Conservation (phyloP, 75 land plant species). For the Pinus albicaulis region DNA sequence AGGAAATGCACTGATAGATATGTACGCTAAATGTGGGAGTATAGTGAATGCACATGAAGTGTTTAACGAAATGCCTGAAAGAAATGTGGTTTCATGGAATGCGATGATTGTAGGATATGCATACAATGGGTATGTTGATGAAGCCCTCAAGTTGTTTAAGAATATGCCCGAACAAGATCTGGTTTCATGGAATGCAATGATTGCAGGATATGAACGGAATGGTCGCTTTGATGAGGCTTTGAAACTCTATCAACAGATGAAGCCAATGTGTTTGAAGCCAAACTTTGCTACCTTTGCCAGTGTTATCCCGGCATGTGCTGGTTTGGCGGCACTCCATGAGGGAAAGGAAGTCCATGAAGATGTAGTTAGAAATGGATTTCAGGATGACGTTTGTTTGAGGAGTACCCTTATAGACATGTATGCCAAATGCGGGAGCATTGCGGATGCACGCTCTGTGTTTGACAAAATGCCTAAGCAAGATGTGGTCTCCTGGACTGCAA, state of each 20-base stretch:
- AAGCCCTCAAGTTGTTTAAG: constrained; percentile 11
- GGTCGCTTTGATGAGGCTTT: constrained; percentile 25
- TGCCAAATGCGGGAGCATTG: no score
- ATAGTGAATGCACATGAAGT: background rate
- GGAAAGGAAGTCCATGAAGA: no score
- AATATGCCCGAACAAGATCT: constrained; percentile 9
- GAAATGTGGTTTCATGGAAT: constrained; percentile 28
- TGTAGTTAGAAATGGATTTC: no score
- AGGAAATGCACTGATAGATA: background rate
- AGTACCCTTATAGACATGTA: no score
- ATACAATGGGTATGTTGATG: background rate
- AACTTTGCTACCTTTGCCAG: no score
- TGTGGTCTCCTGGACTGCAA: no score
- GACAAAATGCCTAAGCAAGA: no score
- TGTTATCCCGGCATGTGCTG: no score
- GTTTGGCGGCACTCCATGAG: no score
- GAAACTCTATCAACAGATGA: constrained; percentile 30
- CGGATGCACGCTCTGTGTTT: no score
- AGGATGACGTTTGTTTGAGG: no score
- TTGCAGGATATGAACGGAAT: constrained; percentile 31
- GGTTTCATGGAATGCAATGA: constrained; percentile 51
- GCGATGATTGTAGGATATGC: constrained; percentile 20
- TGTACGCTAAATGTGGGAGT: constrained; percentile 18
- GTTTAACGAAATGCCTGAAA: constrained; percentile 12
- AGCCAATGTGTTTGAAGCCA: no score